Conservation (phyloP, 805 yeast species). For the Diddensiella santjacobensis region DNA sequence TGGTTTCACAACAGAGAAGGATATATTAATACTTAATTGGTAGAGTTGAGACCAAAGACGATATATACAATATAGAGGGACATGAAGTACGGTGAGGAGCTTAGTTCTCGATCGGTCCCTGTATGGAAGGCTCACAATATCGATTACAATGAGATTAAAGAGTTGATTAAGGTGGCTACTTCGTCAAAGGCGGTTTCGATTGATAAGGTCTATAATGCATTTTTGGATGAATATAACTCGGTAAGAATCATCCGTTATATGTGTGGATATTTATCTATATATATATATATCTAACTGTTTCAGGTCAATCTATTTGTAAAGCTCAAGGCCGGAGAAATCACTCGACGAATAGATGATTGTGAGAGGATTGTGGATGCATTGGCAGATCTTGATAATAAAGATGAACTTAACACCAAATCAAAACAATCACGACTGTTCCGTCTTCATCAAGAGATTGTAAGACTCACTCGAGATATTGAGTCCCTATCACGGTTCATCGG, state of each 20-base stretch:
- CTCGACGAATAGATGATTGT: conserved; percentile 44
- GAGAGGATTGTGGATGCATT: conserved; percentile 36
- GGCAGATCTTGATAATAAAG: conserved; percentile 18
- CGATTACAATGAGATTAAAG: conserved; percentile 75
- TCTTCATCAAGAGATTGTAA: conserved; percentile 38
- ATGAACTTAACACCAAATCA: conserved; percentile 18
- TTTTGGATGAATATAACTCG: conserved; percentile 57
- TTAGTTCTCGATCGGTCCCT: conserved; percentile 70
- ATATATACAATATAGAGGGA: not conserved
- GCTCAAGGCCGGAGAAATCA: conserved; percentile 67
- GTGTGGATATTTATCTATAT: not conserved
- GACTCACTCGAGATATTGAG: conserved; percentile 51
- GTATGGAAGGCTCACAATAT: conserved; percentile 85
- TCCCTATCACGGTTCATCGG: conserved; percentile 65
- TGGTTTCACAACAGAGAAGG: no score
- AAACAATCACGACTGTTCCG: conserved; percentile 24
- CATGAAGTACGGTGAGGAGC: conserved; percentile 86
- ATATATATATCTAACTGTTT: conserved; percentile 1
- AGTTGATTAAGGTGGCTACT: conserved; percentile 58
- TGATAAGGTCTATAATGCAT: conserved; percentile 38
- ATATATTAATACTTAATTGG: no score
- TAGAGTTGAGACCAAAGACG: no score
- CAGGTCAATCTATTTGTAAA: conserved; percentile 54
- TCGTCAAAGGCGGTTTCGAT: conserved; percentile 18
- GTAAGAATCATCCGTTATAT: conserved; percentile 33